Conservation (phyloP, 192 early-diverging fungal species). For the Dimargaris cristalligena region DNA sequence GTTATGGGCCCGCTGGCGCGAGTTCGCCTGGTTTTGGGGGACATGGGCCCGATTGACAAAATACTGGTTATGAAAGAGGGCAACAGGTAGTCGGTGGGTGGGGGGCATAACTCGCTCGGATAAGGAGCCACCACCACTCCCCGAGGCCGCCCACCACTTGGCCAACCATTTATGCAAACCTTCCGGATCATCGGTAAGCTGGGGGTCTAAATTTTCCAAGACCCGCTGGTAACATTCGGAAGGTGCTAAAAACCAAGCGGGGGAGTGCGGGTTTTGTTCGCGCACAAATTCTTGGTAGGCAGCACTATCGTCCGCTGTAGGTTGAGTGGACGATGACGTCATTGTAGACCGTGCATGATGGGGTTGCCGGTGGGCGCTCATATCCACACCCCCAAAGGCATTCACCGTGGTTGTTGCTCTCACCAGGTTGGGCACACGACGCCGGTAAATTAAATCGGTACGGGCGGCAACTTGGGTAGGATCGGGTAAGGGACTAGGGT, state of each 20-base stretch:
- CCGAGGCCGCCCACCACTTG: too few relatives aligned
- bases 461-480: not conserved
- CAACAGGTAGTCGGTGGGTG: not conserved
- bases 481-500: not conserved
- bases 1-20: not conserved
- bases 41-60: not conserved
- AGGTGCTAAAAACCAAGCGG: not conserved
- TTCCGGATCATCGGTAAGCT: not conserved
- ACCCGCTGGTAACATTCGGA: constrained; percentile 1
- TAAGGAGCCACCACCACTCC: not conserved
- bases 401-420: constrained; percentile 4
- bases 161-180: not conserved
- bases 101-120: not conserved
- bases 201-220: not conserved
- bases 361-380: not conserved
- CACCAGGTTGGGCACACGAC: not conserved
- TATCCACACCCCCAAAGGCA: not conserved
- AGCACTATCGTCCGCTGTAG: not conserved
- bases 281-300: not conserved
- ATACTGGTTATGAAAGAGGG: constrained; percentile 1
- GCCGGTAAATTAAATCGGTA: constrained; percentile 1
- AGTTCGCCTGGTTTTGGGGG: not conserved
- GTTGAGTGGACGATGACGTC: not conserved
- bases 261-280: not conserved
- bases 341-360: not conserved